phyloP scores from a whole-genome alignment of 345 rosid species.

The Nephelium lappaceum region DNA sequence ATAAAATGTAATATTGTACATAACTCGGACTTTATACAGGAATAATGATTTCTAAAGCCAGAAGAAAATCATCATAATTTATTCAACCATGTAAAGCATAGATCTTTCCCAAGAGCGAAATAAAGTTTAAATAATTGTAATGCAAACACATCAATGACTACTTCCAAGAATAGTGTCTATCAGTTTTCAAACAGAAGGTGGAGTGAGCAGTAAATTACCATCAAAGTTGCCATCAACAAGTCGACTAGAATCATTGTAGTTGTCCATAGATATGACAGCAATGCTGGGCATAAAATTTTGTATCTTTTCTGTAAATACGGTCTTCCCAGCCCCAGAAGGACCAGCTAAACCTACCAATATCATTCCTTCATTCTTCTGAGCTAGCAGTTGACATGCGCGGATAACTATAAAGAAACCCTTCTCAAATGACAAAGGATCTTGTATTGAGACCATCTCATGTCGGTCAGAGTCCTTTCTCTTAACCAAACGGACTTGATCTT shows the following conservation, averaged over 20 bases:
- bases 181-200: constrained; percentile 3
- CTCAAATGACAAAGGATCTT: constrained; percentile 76
- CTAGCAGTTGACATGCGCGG: constrained; percentile 88
- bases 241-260: constrained; percentile 87
- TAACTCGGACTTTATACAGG: neutral
- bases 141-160: constrained; percentile 4
- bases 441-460: constrained; percentile 71
- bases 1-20: neutral
- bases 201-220: constrained; percentile 44
- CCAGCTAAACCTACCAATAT: constrained; percentile 91
- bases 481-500: constrained; percentile 76
- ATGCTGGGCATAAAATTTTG: constrained; percentile 83
- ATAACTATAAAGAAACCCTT: constrained; percentile 90
- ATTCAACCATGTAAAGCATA: neutral
- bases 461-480: constrained; percentile 78
- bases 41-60: neutral
- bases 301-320: constrained; percentile 89
- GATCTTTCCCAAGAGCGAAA: neutral
- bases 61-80: neutral
- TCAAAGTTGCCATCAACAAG: constrained; percentile 96
- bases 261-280: constrained; percentile 93
- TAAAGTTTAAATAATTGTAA: neutral
- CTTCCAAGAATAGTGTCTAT: neutral
- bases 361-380: constrained; percentile 87
- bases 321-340: constrained; percentile 99